Conservation (phyloP, 2,329 filamentous ascomycete genomes). For the Knufia petricola region DNA sequence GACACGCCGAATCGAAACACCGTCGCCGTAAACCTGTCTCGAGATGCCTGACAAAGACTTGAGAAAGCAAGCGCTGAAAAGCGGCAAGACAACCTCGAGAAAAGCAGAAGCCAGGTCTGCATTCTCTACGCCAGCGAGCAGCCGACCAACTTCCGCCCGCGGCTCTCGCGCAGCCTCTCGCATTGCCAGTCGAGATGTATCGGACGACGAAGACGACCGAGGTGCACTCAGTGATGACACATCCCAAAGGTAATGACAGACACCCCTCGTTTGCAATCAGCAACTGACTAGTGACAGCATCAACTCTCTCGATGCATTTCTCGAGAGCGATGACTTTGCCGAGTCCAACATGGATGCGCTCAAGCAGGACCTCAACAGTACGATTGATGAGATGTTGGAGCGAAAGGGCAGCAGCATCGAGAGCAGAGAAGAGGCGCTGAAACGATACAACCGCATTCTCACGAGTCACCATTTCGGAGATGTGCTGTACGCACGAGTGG, state of each 20-base stretch:
- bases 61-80: slow-evolving; percentile 52
- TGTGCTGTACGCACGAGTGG: slow-evolving; percentile 49
- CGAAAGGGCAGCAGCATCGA: slow-evolving; percentile 69
- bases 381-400: slow-evolving; percentile 62
- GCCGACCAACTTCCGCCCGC: slow-evolving; percentile 42
- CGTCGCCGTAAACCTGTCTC: background rate
- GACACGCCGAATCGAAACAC: background rate
- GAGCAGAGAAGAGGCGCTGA: slow-evolving; percentile 56
- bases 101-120: slow-evolving; percentile 51
- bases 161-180: slow-evolving; percentile 47
- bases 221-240: slow-evolving; percentile 47
- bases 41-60: slow-evolving; percentile 27
- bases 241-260: slow-evolving; percentile 42
- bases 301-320: slow-evolving; percentile 58
- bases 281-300: slow-evolving; percentile 33
- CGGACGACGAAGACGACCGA: slow-evolving; percentile 47
- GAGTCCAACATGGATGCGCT: slow-evolving; percentile 46
- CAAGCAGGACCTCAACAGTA: slow-evolving; percentile 52
- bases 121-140: slow-evolving; percentile 43
- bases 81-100: slow-evolving; percentile 53
- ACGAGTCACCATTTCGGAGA: slow-evolving; percentile 59
- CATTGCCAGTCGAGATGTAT: slow-evolving; percentile 44
- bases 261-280: slow-evolving; percentile 7
- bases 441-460: slow-evolving; percentile 54
- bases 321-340: slow-evolving; percentile 44